phyloP scores from a whole-genome alignment of 108 stramenopile species.

The Schizochytrium sp. region DNA sequence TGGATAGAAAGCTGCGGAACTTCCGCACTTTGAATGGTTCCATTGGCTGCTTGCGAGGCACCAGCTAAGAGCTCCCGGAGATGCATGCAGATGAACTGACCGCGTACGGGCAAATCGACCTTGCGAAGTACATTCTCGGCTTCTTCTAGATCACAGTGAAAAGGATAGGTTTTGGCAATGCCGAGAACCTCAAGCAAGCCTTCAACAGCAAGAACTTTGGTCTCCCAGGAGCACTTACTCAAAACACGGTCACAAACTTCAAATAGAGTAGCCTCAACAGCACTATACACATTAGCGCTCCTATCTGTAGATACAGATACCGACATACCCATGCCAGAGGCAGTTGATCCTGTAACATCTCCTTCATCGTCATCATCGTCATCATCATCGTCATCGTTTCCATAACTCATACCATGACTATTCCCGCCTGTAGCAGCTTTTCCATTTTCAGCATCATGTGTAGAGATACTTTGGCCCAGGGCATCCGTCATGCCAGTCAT shows the following conservation, averaged over 20 bases:
- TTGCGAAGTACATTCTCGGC: not conserved
- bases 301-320: not conserved
- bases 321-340: not conserved
- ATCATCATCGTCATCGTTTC: not conserved
- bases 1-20: constrained; percentile 56
- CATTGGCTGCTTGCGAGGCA: constrained; percentile 53
- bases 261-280: not conserved
- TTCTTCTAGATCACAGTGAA: not conserved
- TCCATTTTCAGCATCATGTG: not conserved
- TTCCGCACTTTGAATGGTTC: constrained; percentile 35
- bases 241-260: constrained; percentile 10
- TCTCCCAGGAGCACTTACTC: constrained; percentile 54
- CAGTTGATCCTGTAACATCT: not conserved
- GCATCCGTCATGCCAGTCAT: constrained; percentile 38
- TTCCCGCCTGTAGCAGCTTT: not conserved
- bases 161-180: not conserved
- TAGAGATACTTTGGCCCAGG: not conserved
- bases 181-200: constrained; percentile 41
- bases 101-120: not conserved
- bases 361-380: not conserved
- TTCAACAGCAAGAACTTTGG: constrained; percentile 14
- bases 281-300: not conserved
- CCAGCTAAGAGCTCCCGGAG: constrained; percentile 24
- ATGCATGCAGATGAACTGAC: constrained; percentile 54
- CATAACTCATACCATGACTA: not conserved